Evolutionary conservation across 495 filamentous ascomycete genomes (phyloP).

Genomic region (Hypoxylon intermedium): DNA sequence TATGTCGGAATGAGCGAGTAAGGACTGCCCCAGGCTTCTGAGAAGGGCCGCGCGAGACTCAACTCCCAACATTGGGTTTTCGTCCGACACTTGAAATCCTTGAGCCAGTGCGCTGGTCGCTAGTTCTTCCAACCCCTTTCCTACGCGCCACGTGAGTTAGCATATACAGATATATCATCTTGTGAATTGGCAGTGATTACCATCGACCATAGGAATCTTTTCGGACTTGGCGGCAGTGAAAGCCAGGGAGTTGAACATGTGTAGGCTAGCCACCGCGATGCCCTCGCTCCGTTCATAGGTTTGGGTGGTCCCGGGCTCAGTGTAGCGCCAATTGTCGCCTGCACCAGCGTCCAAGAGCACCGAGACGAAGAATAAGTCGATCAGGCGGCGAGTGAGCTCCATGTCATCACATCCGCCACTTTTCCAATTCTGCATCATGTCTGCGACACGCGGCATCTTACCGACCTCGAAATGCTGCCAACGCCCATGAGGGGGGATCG

Average conservation of each 20-base stretch:
- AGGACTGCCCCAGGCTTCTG: conserved; percentile 2
- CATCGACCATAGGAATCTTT: conserved; percentile 6
- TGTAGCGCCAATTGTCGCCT: conserved; percentile 83
- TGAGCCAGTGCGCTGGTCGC: no score
- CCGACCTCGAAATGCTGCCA: conserved; percentile 92
- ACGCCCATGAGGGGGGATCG: conserved; percentile 83
- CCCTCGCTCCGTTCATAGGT: conserved; percentile 86
- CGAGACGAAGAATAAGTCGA: conserved; percentile 86
- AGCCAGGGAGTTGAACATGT: conserved; percentile 80
- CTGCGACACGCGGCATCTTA: conserved; percentile 69
- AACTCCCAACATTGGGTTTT: neutral
- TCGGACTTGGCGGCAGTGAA: no score
- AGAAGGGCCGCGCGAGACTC: neutral
- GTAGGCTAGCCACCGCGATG: conserved; percentile 87
- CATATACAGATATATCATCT: no score
- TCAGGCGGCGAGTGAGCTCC: conserved; percentile 75
- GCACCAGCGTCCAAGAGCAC: conserved; percentile 90
- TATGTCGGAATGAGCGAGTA: neutral
- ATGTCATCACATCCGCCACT: conserved; percentile 62
- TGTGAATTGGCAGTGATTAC: no score
- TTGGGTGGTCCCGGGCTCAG: conserved; percentile 83
- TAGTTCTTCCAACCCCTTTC: no score
- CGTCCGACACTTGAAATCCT: neutral
- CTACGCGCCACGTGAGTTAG: no score
- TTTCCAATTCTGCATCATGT: conserved; percentile 71